A percentile compares a stretch with the other conserved stretches of the same genome.
These are phyloP conservation scores for Parathielavia hyrcaniae DNA, from an alignment of 495 filamentous ascomycete genomes.

Conservation along the genomic window DNA sequence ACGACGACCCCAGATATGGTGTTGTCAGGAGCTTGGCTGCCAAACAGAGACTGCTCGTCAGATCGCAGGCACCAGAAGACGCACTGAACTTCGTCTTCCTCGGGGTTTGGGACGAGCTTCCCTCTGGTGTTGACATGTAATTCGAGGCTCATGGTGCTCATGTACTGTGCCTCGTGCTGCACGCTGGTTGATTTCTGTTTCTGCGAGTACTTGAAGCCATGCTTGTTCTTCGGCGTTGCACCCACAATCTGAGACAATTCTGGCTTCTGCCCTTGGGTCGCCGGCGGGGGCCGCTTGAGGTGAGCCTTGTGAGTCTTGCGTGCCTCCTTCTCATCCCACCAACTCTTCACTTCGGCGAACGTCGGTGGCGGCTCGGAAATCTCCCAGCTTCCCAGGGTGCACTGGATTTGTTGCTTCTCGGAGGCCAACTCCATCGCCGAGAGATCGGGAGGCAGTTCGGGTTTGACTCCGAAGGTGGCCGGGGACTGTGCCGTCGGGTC, in stretches of 20 bases:
- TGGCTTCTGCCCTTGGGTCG: slow-evolving; percentile 33
- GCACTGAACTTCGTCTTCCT: slow-evolving; percentile 80
- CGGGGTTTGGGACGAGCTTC: slow-evolving; percentile 74
- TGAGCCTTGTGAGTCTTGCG: slow-evolving; percentile 38
- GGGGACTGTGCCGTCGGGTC: slow-evolving; percentile 56
- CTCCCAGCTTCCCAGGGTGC: slow-evolving; percentile 59
- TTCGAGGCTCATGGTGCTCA: slow-evolving; percentile 94
- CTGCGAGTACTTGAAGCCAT: slow-evolving; percentile 85
- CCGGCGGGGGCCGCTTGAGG: slow-evolving; percentile 46
- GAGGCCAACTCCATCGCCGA: slow-evolving; percentile 46
- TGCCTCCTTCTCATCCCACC: slow-evolving; percentile 49
- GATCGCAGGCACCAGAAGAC: slow-evolving; percentile 88
- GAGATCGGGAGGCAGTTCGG: slow-evolving; percentile 41
- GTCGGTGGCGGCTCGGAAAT: slow-evolving; percentile 61
- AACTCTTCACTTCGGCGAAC: slow-evolving; percentile 60
- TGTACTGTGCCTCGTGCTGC: slow-evolving; percentile 82
- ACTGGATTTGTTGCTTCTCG: slow-evolving; percentile 44
- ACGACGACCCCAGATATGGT: slow-evolving; percentile 55
- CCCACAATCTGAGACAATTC: slow-evolving; percentile 81
- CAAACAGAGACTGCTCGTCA: slow-evolving; percentile 46
- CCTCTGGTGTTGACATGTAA: slow-evolving; percentile 89
- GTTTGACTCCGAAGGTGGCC: slow-evolving; percentile 51
- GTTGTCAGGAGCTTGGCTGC: slow-evolving; percentile 34
- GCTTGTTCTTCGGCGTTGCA: slow-evolving; percentile 75
- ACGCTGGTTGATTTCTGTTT: slow-evolving; percentile 67